phyloP scores from a whole-genome alignment of 345 rosid genomes.

The Clarkia xantiana region DNA sequence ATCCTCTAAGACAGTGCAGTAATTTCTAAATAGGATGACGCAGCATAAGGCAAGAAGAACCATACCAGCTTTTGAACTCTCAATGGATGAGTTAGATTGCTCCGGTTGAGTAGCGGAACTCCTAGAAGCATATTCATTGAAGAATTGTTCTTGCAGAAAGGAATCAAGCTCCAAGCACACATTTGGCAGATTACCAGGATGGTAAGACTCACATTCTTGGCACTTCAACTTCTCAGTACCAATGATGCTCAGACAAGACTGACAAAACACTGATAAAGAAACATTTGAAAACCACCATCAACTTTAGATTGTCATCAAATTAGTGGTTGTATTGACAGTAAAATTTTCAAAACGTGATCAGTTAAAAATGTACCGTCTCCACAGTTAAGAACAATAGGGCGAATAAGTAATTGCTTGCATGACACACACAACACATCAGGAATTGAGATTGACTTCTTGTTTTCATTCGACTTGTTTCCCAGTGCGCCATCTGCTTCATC shows the following conservation, averaged over 20 bases:
- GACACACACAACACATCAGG: conserved; percentile 47
- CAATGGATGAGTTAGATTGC: conserved; percentile 11
- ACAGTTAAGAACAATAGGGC: conserved; percentile 61
- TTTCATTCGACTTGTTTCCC: conserved; percentile 8
- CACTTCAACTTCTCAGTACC: conserved; percentile 35
- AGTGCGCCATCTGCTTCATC: conserved; percentile 8
- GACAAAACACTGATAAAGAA: conserved; percentile 46
- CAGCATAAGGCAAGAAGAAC: no score
- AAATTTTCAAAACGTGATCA: no score
- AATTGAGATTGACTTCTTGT: conserved; percentile 21
- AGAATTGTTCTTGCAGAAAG: conserved; percentile 40
- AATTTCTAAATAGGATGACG: no score
- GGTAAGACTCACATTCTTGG: conserved; percentile 40
- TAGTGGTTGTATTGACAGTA: no score
- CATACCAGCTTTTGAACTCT: conserved; percentile 13
- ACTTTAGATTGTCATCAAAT: no score
- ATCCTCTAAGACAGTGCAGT: no score
- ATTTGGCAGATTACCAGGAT: conserved; percentile 45
- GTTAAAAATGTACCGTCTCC: conserved; percentile 81
- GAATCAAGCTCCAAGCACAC: conserved; percentile 57
- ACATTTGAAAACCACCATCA: no score
- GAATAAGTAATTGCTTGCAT: conserved; percentile 52
- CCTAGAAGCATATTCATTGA: conserved; percentile 47
- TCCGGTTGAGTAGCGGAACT: conserved; percentile 21
- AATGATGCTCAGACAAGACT: conserved; percentile 33